Evolutionary conservation across 139 green algal genomes (phyloP), one percentile per base, ranked within the genome.

Genomic region (Chlorella vulgaris): DNA sequence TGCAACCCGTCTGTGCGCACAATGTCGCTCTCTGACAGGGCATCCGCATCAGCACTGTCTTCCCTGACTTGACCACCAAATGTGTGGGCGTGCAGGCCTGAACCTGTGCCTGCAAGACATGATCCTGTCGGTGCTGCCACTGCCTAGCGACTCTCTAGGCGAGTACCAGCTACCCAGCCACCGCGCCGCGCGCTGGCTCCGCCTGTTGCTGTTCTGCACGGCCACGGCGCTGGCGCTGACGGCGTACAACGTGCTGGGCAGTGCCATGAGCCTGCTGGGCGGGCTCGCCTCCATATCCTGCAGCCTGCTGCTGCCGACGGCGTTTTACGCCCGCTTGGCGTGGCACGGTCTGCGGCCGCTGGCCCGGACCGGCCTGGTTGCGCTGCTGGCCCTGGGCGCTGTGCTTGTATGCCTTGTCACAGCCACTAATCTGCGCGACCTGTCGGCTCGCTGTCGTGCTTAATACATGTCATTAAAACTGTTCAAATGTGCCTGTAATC

Each of bases 221-320:
- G 62, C 69, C 18, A 36, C 40, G 7, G 4, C n/a, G 58, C 33
- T 69, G 43, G 43, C 65, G 8, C 55, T 74, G 38, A 40, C 35
- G 5, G 77, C 65, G 4, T 76, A 74, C 50, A 36, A 26, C 3
- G 66, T 29, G 43, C 63, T 74, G 63, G 63, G 50, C 47, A 36
- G 40, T 26, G 50, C 66, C 26, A 29, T 83, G 35, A 66, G 47
- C 77, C 47, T 91, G 70, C 53, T 91, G 36, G 84, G 86, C 28
- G 83, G 80, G 26, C 36, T 85, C n/a, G 87, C 73, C 83, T 83
- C 75, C 26, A 88, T 93, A 8, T 80, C 63, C 63, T 87, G 75
- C 65, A 87, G 78, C 5, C 78, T 92, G 24, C 66, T 93, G 40
- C 63, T 93, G 65, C 89, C 89, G 1, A 80, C 69, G 15, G 47